Percentiles rank a stretch among this genome's conserved stretches.
Evolutionary conservation across 768 basidiomycete species (phyloP).

Genomic region (Russula vinacea): DNA sequence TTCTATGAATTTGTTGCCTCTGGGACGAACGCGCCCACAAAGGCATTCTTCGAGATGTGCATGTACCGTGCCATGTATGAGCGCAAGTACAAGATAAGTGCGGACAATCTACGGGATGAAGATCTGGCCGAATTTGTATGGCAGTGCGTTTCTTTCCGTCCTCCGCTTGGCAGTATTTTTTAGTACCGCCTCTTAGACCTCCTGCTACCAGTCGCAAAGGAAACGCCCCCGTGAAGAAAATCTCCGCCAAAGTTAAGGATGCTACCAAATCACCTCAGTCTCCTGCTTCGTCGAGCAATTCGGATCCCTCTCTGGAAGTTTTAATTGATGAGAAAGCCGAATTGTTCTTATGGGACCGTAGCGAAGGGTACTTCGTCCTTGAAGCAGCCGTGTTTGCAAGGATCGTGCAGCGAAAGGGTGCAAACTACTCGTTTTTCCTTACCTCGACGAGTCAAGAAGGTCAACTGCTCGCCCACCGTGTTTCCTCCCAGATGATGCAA

Average conservation of each 20-base stretch:
- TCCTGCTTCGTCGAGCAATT: constrained; percentile 12
- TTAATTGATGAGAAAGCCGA: constrained; percentile 48
- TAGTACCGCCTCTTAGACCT: constrained; percentile 16
- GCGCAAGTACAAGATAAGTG: constrained; percentile 74
- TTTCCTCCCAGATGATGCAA: constrained; percentile 69
- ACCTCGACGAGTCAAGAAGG: constrained; percentile 50
- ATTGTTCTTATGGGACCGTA: constrained; percentile 61
- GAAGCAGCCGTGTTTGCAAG: constrained; percentile 47
- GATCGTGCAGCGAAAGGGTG: constrained; percentile 47
- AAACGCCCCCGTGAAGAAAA: constrained; percentile 33
- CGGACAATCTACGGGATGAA: constrained; percentile 61
- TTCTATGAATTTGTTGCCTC: constrained; percentile 86
- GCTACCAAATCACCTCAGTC: constrained; percentile 13
- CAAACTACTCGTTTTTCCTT: constrained; percentile 57
- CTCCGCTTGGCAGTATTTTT: neutral
- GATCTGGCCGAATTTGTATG: constrained; percentile 80
- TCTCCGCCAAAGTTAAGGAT: constrained; percentile 20
- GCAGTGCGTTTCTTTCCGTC: constrained; percentile 52
- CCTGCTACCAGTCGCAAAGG: constrained; percentile 21
- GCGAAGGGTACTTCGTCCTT: constrained; percentile 47
- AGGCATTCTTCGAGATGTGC: constrained; percentile 87
- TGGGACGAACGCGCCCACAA: constrained; percentile 72
- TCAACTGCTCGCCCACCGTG: constrained; percentile 56
- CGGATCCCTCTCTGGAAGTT: constrained; percentile 27
- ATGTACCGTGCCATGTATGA: constrained; percentile 98